Evolutionary conservation across 2,329 filamentous ascomycete species (phyloP).

Genomic region (Colletotrichum cordylinicola): DNA sequence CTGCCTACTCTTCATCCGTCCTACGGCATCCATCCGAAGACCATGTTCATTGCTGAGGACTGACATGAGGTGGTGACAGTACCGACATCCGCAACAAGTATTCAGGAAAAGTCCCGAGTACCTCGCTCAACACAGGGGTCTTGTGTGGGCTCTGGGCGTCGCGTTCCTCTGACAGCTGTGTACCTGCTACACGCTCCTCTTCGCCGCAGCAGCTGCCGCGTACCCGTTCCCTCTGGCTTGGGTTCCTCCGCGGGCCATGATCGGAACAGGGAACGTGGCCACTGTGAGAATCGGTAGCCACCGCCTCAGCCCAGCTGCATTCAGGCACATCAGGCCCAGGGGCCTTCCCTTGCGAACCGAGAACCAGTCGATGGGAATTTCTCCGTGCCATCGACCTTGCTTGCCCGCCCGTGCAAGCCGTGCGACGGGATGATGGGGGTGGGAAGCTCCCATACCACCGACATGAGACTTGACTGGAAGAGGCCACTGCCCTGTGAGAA

Average conservation of each 20-base stretch:
- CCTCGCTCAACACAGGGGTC: background rate
- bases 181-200: background rate
- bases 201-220: slow-evolving; percentile 6
- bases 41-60: background rate
- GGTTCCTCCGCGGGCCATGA: background rate
- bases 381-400: background rate
- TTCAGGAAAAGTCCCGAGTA: background rate
- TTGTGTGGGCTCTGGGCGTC: background rate
- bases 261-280: slow-evolving; percentile 6
- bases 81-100: background rate
- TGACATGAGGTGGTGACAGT: background rate
- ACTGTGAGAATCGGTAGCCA: slow-evolving; percentile 7
- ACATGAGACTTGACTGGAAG: background rate
- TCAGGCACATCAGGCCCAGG: background rate
- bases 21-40: background rate
- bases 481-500: background rate
- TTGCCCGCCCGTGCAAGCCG: background rate
- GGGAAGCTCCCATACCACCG: background rate
- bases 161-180: background rate
- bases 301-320: background rate
- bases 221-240: slow-evolving; percentile 7
- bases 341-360: background rate
- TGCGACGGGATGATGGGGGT: background rate
- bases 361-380: background rate
- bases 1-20: background rate